Percentiles rank a stretch among this genome's conserved stretches.
phyloP scores from a whole-genome alignment of 176 grass and related monocot genomes.

The bread wheat (Triticum aestivum) region DNA sequence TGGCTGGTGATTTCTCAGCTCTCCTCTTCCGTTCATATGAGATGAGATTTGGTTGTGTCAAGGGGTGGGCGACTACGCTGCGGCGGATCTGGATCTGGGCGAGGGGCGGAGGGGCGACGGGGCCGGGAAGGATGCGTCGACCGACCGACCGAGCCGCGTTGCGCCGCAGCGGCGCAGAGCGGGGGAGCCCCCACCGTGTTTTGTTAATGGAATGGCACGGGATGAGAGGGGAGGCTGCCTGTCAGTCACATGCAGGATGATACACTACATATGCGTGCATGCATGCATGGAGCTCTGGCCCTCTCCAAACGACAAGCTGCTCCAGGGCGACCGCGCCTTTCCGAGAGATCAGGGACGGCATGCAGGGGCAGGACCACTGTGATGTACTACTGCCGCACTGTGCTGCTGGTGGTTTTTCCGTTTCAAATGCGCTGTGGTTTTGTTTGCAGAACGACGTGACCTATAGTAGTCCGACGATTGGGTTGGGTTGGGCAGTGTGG shows the following conservation, averaged over 20 bases:
- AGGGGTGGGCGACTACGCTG: no score
- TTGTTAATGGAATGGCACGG: slow-evolving; percentile 13
- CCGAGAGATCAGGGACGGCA: slow-evolving; percentile 5
- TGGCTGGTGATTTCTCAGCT: not conserved
- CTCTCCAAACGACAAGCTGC: slow-evolving; percentile 21
- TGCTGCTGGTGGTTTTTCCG: not conserved
- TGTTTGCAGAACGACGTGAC: not conserved
- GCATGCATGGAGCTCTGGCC: no score
- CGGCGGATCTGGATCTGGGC: not conserved
- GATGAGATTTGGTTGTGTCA: no score
- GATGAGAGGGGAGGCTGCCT: not conserved
- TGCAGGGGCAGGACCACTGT: slow-evolving; percentile 9
- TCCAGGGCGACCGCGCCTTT: not conserved
- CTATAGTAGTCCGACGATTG: not conserved
- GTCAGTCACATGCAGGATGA: not conserved
- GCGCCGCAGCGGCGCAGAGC: not conserved
- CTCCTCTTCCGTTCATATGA: no score
- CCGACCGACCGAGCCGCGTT: not conserved
- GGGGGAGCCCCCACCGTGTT: slow-evolving; percentile 7
- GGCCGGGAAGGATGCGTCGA: not conserved
- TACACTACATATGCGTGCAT: no score
- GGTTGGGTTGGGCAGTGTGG: not conserved
- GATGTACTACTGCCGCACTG: no score
- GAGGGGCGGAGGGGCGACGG: not conserved
- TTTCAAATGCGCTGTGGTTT: not conserved